phyloP scores from a whole-genome alignment of 2,329 filamentous ascomycete genomes.

The Aureobasidium sp. region DNA sequence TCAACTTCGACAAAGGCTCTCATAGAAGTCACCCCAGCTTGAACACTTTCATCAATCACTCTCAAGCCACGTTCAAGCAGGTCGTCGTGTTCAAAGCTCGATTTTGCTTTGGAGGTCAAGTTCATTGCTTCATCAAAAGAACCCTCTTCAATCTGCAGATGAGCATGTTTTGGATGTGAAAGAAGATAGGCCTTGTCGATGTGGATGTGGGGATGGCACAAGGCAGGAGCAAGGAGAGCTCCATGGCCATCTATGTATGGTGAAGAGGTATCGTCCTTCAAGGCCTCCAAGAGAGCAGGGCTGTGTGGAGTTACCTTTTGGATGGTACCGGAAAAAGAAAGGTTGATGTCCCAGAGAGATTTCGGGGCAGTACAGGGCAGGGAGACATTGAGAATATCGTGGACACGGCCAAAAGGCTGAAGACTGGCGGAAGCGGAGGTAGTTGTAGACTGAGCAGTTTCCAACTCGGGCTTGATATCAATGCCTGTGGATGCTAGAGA shows the following conservation, averaged over 20 bases:
- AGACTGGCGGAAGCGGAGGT: not conserved
- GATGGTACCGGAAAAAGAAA: conserved; percentile 17
- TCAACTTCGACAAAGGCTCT: conserved; percentile 66
- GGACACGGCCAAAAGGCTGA: not conserved
- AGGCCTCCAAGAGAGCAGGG: not conserved
- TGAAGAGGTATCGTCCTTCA: conserved; percentile 1
- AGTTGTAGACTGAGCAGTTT: conserved; percentile 19
- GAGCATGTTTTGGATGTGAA: conserved; percentile 48
- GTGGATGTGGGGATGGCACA: conserved; percentile 67
- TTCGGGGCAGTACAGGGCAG: conserved; percentile 25
- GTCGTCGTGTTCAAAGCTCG: conserved; percentile 52
- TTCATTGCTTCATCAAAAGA: conserved; percentile 57
- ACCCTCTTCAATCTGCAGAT: conserved; percentile 51
- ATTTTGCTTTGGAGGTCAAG: conserved; percentile 52
- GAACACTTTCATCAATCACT: conserved; percentile 56
- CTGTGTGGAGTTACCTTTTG: conserved; percentile 26
- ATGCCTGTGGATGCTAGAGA: conserved; percentile 26
- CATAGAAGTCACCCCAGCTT: conserved; percentile 58
- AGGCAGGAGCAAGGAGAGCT: conserved; percentile 42
- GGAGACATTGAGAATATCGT: conserved; percentile 22
- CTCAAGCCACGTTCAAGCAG: conserved; percentile 55
- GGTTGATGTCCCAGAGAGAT: conserved; percentile 30
- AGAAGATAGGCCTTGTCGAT: conserved; percentile 59
- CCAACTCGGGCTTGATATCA: conserved; percentile 27
- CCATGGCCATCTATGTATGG: conserved; percentile 30